These are phyloP conservation scores for Ganoderma lingzhi DNA, from an alignment of 1,284 basidiomycete genomes.

Conservation along the genomic window DNA sequence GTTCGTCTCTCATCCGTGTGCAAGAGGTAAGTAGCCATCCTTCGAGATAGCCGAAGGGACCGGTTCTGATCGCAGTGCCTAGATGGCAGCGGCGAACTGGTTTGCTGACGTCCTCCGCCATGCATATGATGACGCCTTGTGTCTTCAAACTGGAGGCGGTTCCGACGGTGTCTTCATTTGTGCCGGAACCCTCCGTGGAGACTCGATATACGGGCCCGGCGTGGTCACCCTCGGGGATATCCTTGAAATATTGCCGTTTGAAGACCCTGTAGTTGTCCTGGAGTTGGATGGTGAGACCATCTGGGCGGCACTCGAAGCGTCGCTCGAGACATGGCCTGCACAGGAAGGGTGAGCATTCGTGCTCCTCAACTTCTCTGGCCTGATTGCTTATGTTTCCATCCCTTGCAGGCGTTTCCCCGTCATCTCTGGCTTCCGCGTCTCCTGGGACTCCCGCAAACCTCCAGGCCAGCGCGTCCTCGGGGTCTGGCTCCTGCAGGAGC, in stretches of 20 bases:
- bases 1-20: constrained; percentile 78
- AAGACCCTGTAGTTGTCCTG: constrained; percentile 85
- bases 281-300: constrained; percentile 85
- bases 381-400: not conserved
- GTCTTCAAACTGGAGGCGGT: constrained; percentile 65
- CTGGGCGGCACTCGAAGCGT: constrained; percentile 85
- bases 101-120: constrained; percentile 89
- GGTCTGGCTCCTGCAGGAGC: constrained; percentile 70
- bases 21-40: constrained; percentile 57
- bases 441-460: constrained; percentile 84
- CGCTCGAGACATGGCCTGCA: constrained; percentile 83
- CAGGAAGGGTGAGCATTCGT: constrained; percentile 79
- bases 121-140: constrained; percentile 84
- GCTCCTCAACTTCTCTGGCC: not conserved
- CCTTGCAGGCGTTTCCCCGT: constrained; percentile 83
- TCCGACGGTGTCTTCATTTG: constrained; percentile 85
- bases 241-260: constrained; percentile 89
- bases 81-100: constrained; percentile 90
- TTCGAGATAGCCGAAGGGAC: not conserved
- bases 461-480: constrained; percentile 79
- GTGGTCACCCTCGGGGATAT: constrained; percentile 78
- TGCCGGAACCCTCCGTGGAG: constrained; percentile 89
- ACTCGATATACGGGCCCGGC: constrained; percentile 81
- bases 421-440: constrained; percentile 85
- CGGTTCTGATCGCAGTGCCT: constrained; percentile 15